Evolutionary conservation across 2,329 filamentous ascomycete genomes (phyloP).

Genomic region (Fusarium nurragi): DNA sequence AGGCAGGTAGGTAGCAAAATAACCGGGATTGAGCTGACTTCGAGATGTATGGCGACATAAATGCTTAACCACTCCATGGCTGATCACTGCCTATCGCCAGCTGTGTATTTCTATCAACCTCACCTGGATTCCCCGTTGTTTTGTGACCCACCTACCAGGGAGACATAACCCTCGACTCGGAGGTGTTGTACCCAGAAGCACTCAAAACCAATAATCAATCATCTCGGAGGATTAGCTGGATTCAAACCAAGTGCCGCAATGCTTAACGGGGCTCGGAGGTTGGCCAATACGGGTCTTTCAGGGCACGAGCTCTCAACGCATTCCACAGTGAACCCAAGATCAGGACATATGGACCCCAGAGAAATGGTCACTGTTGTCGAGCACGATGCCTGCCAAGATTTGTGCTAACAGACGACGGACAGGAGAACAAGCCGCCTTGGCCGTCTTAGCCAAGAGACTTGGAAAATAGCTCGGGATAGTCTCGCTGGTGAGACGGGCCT

Average conservation of each 20-base stretch:
- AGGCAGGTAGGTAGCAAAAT: no score
- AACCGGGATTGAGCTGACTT: no score
- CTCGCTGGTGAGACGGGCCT: constrained; percentile 6
- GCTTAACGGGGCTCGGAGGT: background rate
- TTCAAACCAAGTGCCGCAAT: background rate
- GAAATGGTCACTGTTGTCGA: constrained; percentile 7
- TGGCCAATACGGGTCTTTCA: constrained; percentile 4
- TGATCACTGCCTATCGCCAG: no score
- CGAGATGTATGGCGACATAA: no score
- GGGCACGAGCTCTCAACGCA: constrained; percentile 16
- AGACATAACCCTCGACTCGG: constrained; percentile 3
- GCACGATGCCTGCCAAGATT: constrained; percentile 15
- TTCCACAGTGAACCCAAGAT: constrained; percentile 24
- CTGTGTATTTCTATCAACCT: no score
- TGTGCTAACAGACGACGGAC: background rate
- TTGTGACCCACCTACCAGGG: no score
- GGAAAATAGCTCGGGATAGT: constrained; percentile 3
- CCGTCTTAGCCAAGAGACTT: constrained; percentile 6
- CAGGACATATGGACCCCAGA: constrained; percentile 9
- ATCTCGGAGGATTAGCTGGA: constrained; percentile 2
- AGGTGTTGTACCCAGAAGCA: background rate
- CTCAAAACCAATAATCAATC: constrained; percentile 7
- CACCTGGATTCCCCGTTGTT: no score
- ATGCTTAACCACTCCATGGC: no score
- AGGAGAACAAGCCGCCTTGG: background rate